Conservation (phyloP, 2,329 filamentous ascomycete genomes). For the Colletotrichum karsti region DNA sequence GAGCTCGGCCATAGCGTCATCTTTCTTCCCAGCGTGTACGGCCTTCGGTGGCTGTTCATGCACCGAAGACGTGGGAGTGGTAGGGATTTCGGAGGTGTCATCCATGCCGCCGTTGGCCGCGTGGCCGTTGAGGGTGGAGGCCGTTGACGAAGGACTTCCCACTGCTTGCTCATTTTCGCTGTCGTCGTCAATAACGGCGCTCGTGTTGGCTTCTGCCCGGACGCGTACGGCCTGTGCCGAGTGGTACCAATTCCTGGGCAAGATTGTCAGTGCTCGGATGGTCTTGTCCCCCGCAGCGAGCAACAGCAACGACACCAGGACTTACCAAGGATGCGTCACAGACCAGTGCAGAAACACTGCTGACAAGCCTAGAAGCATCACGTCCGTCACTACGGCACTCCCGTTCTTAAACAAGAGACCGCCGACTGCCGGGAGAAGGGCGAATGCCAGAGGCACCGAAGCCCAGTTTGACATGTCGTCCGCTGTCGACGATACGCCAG, state of each 20-base stretch:
- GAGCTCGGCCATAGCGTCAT: slow-evolving; percentile 67
- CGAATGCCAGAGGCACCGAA: slow-evolving; percentile 82
- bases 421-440: slow-evolving; percentile 84
- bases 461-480: slow-evolving; percentile 70
- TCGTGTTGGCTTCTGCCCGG: slow-evolving; percentile 53
- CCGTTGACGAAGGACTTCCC: slow-evolving; percentile 13
- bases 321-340: slow-evolving; percentile 87
- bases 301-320: neutral
- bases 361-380: slow-evolving; percentile 81
- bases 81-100: slow-evolving; percentile 39
- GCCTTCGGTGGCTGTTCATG: slow-evolving; percentile 31
- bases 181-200: slow-evolving; percentile 54
- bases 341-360: slow-evolving; percentile 94
- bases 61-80: slow-evolving; percentile 41
- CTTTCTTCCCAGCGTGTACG: slow-evolving; percentile 34
- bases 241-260: slow-evolving; percentile 74
- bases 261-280: slow-evolving; percentile 16
- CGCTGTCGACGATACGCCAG: slow-evolving; percentile 12
- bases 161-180: slow-evolving; percentile 46
- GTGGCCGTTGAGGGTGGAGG: slow-evolving; percentile 10
- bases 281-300: neutral
- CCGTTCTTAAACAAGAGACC: slow-evolving; percentile 88
- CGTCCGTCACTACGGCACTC: slow-evolving; percentile 82
- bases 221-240: slow-evolving; percentile 72
- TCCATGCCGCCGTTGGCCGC: slow-evolving; percentile 26